phyloP scores from a whole-genome alignment of 2,329 filamentous ascomycete species.

The Fusarium xyrophilum region DNA sequence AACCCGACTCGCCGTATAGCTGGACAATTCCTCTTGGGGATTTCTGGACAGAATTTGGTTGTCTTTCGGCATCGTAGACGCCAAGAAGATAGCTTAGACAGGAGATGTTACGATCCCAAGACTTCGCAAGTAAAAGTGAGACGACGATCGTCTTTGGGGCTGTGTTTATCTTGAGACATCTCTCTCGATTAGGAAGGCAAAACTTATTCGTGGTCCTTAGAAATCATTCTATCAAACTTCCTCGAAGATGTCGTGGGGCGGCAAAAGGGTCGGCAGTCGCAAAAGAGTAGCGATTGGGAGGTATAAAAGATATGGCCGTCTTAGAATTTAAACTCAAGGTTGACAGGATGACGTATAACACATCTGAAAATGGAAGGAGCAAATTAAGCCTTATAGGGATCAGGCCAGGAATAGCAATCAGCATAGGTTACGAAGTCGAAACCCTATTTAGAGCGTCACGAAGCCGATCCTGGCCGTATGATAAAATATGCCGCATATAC shows the following conservation, averaged over 20 bases:
- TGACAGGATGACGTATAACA: neutral
- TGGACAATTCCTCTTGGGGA: neutral
- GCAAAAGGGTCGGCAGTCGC: neutral
- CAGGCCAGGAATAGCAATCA: rapidly evolving
- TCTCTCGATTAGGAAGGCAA: neutral
- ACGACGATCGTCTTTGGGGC: neutral
- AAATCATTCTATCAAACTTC: neutral
- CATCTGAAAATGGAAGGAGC: neutral
- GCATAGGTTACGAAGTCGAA: rapidly evolving
- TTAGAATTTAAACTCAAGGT: rapidly evolving
- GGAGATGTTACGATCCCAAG: neutral
- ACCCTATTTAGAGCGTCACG: rapidly evolving
- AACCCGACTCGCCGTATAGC: neutral
- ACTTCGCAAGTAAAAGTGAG: neutral
- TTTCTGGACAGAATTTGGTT: neutral
- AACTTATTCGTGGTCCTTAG: rapidly evolving
- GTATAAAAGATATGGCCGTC: rapidly evolving
- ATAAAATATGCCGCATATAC: neutral
- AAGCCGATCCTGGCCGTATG: neutral
- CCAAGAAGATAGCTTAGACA: neutral
- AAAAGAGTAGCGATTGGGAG: rapidly evolving
- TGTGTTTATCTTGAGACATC: neutral
- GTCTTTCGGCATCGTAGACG: neutral
- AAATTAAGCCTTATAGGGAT: neutral
- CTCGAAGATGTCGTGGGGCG: neutral